Evolutionary conservation across 805 yeast species (phyloP).

Genomic region (Lachancea sp.): DNA sequence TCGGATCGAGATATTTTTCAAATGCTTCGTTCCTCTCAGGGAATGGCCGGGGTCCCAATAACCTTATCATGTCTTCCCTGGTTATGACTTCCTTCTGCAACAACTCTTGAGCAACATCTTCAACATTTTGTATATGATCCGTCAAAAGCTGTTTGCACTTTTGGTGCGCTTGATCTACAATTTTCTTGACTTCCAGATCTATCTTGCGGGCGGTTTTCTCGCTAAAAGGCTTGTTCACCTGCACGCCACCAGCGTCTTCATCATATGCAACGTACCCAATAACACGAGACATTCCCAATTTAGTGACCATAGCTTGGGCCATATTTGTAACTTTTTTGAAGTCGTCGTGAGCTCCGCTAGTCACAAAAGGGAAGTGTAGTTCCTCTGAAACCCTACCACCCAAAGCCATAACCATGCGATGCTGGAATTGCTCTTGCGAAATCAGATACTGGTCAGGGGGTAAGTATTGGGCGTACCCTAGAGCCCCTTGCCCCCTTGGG

Average conservation of each 20-base stretch:
- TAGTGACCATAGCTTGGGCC: slow-evolving; percentile 89
- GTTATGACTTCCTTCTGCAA: slow-evolving; percentile 84
- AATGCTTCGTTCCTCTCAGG: slow-evolving; percentile 87
- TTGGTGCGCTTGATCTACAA: slow-evolving; percentile 68
- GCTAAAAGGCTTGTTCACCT: slow-evolving; percentile 78
- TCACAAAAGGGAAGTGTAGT: slow-evolving; percentile 81
- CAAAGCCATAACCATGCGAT: slow-evolving; percentile 92
- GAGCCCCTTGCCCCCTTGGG: slow-evolving; percentile 94
- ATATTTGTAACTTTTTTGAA: slow-evolving; percentile 91
- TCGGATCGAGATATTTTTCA: slow-evolving; percentile 68
- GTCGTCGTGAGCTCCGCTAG: slow-evolving; percentile 95
- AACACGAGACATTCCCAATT: slow-evolving; percentile 83
- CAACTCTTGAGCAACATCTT: slow-evolving; percentile 79
- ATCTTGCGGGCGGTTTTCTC: slow-evolving; percentile 76
- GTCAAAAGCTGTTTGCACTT: slow-evolving; percentile 60
- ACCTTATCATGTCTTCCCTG: slow-evolving; percentile 86
- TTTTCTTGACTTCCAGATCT: slow-evolving; percentile 75
- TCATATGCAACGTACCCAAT: slow-evolving; percentile 75
- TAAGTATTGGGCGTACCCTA: slow-evolving; percentile 95
- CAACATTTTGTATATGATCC: slow-evolving; percentile 67
- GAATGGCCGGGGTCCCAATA: slow-evolving; percentile 89
- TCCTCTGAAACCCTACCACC: slow-evolving; percentile 98
- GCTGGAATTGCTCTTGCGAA: slow-evolving; percentile 69
- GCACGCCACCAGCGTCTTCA: slow-evolving; percentile 42
- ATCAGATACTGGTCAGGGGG: slow-evolving; percentile 87